Evolutionary conservation across 805 yeast genomes (phyloP).

Genomic region (Wickerhamomyces bisporus): DNA sequence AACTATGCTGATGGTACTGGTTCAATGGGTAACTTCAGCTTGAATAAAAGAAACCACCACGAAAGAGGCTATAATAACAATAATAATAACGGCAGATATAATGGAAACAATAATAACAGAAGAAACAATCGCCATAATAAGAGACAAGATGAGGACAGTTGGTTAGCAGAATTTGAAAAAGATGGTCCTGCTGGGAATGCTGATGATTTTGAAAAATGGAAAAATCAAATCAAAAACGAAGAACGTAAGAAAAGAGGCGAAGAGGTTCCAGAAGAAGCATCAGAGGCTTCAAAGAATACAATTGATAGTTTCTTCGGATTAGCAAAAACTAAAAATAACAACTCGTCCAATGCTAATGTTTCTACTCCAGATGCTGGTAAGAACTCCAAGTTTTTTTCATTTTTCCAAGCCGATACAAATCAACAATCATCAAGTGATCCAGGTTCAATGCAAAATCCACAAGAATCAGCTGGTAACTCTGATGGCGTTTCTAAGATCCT

Average conservation of each 20-base stretch:
- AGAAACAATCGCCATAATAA: conserved; percentile 13
- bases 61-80: conserved; percentile 3
- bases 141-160: conserved; percentile 17
- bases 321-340: conserved; percentile 9
- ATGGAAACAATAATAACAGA: conserved; percentile 6
- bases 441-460: conserved; percentile 5
- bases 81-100: conserved; percentile 3
- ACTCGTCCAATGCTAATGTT: conserved; percentile 3
- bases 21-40: conserved; percentile 25
- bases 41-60: conserved; percentile 10
- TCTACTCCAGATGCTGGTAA: conserved; percentile 13
- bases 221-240: conserved; percentile 31
- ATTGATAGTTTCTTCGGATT: conserved; percentile 23
- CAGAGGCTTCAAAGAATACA: conserved; percentile 13
- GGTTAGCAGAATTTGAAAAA: conserved; percentile 17
- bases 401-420: conserved; percentile 18
- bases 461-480: background rate
- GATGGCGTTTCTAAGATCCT: conserved; percentile 23
- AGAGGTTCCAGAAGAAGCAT: conserved; percentile 4
- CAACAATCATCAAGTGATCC: background rate
- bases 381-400: conserved; percentile 24
- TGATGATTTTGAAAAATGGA: conserved; percentile 37
- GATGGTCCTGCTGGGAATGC: conserved; percentile 20
- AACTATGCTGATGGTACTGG: conserved; percentile 20
- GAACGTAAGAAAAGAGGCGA: conserved; percentile 31